Evolutionary conservation across 164 flowering plant species (phyloP).

Genomic region (Magnolia officinalis): DNA sequence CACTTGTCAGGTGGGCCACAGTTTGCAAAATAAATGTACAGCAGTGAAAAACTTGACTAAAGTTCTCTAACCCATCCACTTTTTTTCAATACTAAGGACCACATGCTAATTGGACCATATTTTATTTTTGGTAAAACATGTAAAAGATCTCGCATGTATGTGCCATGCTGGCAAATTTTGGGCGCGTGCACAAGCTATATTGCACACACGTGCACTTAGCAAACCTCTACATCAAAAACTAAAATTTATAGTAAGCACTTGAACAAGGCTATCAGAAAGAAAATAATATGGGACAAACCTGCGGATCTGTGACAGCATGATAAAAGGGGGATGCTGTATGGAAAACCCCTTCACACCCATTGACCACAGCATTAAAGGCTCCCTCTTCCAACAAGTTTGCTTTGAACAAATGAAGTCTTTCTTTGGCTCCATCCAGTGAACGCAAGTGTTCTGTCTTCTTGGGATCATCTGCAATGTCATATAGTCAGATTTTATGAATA

Average conservation of each 20-base stretch:
- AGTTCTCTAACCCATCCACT: too few species aligned
- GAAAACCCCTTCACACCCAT: conserved; percentile 23
- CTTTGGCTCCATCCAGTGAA: conserved; percentile 15
- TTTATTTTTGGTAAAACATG: too few species aligned
- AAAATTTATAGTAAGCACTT: background rate
- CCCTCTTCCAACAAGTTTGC: conserved; percentile 18
- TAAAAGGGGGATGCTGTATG: conserved; percentile 13
- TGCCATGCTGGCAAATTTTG: too few species aligned
- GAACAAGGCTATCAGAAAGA: background rate
- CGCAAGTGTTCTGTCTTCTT: conserved; percentile 17
- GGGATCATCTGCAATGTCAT: conserved; percentile 13
- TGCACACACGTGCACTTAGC: too few species aligned
- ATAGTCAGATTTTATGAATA: background rate
- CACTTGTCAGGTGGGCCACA: too few species aligned
- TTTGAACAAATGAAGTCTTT: conserved; percentile 16
- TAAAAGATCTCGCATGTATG: too few species aligned
- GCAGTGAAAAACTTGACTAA: too few species aligned
- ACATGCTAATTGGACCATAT: too few species aligned
- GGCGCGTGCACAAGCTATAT: too few species aligned
- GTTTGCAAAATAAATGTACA: too few species aligned
- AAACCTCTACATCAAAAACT: too few species aligned
- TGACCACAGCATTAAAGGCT: conserved; percentile 10
- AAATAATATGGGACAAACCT: conserved; percentile 6
- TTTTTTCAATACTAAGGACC: too few species aligned
- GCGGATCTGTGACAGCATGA: background rate